Evolutionary conservation across 768 basidiomycete species (phyloP), one percentile per base, ranked within the genome.

Genomic region (Tylopilus rubrobrunneus): DNA sequence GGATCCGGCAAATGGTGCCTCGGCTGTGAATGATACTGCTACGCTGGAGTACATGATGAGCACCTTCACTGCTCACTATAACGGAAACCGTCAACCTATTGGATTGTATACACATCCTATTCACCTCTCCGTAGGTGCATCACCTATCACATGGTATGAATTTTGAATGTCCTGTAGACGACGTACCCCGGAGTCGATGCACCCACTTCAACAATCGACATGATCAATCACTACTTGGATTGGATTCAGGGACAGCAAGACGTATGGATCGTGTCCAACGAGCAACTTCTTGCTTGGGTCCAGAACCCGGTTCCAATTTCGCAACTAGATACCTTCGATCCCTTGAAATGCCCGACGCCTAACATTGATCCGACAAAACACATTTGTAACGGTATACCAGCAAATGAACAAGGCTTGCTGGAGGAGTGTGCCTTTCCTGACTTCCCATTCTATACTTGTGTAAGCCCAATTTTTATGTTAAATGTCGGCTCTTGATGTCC

Each of bases 121-220:
- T 5, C 40, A 41, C 21, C 40, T 41, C 40, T 21, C 40, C 15
- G 40, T 41, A 41, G 10, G 40, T 41, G n/a, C 8, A 6, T 41
- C 19, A 21, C 21, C 19, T 41, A 5, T 12, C 21, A 21, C 21
- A 10, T 41, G 21, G 21, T 21, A 23, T 21, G 12, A 12, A 10
- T 23, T 41, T 23, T 4, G 19, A 23, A 5, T 23, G 40, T 8
- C 11, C 40, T 12, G 21, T 21, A 41, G 40, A 41, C 40, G 31
- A 53, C 52, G 23, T 52, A 53, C 25, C 49, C 39, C 15, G 49
- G 49, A 23, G 39, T 53, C 15, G 19, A 53, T 17, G 14, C 31
- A 25, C 23, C 52, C 10, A 33, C 3, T 25, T 43, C 40, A 2
- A 41, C 52, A 19, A 52, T 53, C 50, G n/a, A 53, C 21, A 43